Evolutionary conservation across 805 yeast species (phyloP).

Genomic region (Brettanomyces anomalus): DNA sequence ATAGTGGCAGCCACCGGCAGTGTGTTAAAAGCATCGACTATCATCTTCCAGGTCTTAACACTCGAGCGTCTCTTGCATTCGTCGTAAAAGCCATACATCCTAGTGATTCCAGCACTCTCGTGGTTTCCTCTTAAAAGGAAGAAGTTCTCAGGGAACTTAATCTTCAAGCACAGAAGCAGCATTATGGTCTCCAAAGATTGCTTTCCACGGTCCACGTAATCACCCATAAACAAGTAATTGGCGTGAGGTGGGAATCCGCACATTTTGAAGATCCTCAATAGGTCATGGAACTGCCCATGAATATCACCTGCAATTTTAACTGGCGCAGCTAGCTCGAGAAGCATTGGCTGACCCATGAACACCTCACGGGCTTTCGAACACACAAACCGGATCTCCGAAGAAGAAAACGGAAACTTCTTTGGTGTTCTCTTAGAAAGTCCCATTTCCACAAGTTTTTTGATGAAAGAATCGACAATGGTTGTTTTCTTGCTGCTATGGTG

Average conservation of each 20-base stretch:
- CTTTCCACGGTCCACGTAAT: constrained; percentile 52
- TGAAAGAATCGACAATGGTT: constrained; percentile 52
- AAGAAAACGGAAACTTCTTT: constrained; percentile 41
- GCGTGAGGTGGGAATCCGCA: constrained; percentile 54
- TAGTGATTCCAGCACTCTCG: constrained; percentile 50
- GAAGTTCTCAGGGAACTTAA: constrained; percentile 52
- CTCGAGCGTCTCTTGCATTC: constrained; percentile 48
- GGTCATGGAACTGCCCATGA: constrained; percentile 57
- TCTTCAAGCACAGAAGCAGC: constrained; percentile 42
- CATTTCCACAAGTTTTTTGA: constrained; percentile 47
- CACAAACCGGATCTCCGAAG: constrained; percentile 46
- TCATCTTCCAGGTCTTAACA: constrained; percentile 39
- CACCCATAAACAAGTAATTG: constrained; percentile 49
- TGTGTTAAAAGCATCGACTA: constrained; percentile 49
- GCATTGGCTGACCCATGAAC: constrained; percentile 55
- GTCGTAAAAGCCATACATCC: constrained; percentile 52
- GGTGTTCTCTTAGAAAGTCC: constrained; percentile 36
- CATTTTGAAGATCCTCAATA: constrained; percentile 44
- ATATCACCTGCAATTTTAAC: constrained; percentile 81
- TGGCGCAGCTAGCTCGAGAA: constrained; percentile 62
- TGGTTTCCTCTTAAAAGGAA: constrained; percentile 54
- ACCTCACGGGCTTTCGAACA: constrained; percentile 51
- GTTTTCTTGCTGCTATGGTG: constrained; percentile 1
- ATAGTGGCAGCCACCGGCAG: constrained; percentile 56
- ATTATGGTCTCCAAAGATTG: constrained; percentile 48